Base-by-base conservation (phyloP, 345 rosid species). In the Pistacia vera region DNA sequence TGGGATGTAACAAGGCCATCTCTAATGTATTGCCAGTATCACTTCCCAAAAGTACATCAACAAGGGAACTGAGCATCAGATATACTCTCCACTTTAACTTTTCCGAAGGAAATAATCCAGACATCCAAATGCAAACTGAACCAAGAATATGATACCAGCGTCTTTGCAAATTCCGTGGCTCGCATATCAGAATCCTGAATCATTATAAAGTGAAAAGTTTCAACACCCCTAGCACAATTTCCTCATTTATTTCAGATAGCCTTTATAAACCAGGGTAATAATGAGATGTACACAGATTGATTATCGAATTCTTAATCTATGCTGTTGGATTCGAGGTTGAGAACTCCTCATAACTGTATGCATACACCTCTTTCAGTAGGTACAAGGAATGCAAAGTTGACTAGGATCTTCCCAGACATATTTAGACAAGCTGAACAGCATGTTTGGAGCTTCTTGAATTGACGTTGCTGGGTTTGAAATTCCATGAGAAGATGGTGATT, bases 101-200 rank as follows among this genome's bases (percentile, higher is more conserved):
- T 77, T 81, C 89, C 41, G 93, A 74, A 67, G 97, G 90, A 78
- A 88, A 93, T 75, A 85, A 77, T 63, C 98, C 99, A 95, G 87
- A 73, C 87, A 92, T 82, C 89, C 94, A 55, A 88, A 95, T 63
- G 94, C 46, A 90, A 82, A 80, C 94, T 90, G 90, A 95, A 90
- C 97, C 99, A 93, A 82, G 97, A 86, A 54, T 89, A 85, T 56
- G 86, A 84, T 80, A 85, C 80, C 81, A 93, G 83, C 68, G 68
- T 59, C 64, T 87, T 81, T 17, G 97, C 94, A 65, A 93, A 89
- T 76, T 85, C 86, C 56, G 58, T 70, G n/a, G n/a, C n/a, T n/a
- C n/a, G n/a, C n/a, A n/a, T n/a, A n/a, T n/a, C n/a, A n/a, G n/a
- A n/a, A n/a, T n/a, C n/a, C n/a, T n/a, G n/a, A n/a, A n/a, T n/a